Evolutionary conservation across 1,284 basidiomycete species (phyloP), one percentile per base, ranked within the genome.

Genomic region (Marasmius fiardii): DNA sequence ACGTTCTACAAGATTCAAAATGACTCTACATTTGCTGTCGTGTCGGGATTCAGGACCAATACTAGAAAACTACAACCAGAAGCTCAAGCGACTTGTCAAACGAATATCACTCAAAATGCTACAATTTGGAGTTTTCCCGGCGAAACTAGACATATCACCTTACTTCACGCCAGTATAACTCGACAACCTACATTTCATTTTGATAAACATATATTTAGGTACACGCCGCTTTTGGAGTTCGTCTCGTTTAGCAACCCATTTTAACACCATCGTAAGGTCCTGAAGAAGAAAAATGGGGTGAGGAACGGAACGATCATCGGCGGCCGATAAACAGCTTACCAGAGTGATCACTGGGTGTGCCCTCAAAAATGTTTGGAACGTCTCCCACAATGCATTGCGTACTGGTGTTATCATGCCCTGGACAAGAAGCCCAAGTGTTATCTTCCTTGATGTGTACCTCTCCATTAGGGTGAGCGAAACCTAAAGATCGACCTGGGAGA

Each of bases 371-470:
- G 52, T 69, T 70, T 2, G 67, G 66, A 11, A 71, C 70, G 51
- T 67, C 66, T 1, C 68, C 69, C n/a, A 66, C 63, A 11, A 51
- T 66, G 58, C 71, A 72, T 45, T 65, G 56, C 10, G 52, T 61
- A 56, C 65, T 67, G 1, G 65, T 54, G 51, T 71, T 71, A 48
- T 71, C 71, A 61, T 71, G 69, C 67, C 72, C 72, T 51, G 71
- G 69, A 53, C 73, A 75, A n/a, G 60, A 61, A 21, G 68, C 63
- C 69, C 69, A 72, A 53, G 66, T 51, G 4, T 62, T 63, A 43
- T 61, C 62, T n/a, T 69, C 68, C 51, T 66, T 63, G 44, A 77
- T 77, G 56, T 77, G 75, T 1, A 70, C 65, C 60, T 77, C 76
- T 14, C 74, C 75, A n/a, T 67, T 67, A 4, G 74, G 66, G 43